Evolutionary conservation across 2,329 filamentous ascomycete genomes (phyloP).

Genomic region (Colletotrichum horii): DNA sequence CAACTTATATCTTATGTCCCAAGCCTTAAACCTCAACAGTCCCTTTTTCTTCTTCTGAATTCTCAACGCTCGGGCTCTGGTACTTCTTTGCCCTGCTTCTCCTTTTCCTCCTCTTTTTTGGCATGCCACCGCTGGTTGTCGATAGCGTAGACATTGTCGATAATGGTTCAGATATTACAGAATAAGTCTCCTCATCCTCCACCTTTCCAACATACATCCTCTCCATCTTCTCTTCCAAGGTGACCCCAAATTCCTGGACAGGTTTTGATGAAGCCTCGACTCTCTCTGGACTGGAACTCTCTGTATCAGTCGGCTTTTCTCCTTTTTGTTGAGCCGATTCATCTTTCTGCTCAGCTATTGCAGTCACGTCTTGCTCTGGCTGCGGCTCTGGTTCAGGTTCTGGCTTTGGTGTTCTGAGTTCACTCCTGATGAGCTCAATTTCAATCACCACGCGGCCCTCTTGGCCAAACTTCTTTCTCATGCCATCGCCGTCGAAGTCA

Average conservation of each 20-base stretch:
- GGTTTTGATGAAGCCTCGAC: neutral
- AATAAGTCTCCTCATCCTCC: neutral
- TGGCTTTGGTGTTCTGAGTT: constrained; percentile 37
- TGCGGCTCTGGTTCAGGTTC: neutral
- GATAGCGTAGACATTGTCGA: neutral
- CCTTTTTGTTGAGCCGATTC: neutral
- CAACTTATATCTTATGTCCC: neutral
- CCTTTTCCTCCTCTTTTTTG: neutral
- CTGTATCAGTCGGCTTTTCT: neutral
- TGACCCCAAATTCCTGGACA: neutral
- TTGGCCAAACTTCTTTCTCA: constrained; percentile 48
- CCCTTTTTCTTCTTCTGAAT: neutral
- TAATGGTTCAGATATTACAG: neutral
- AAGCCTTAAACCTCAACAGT: neutral
- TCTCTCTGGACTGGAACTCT: neutral
- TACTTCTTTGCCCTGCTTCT: neutral
- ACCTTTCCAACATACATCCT: neutral
- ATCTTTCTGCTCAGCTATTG: neutral
- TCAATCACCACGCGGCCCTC: constrained; percentile 56
- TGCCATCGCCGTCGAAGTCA: constrained; percentile 47
- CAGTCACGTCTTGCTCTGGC: neutral
- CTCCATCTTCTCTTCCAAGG: neutral
- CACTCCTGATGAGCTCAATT: constrained; percentile 57
- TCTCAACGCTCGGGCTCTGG: neutral
- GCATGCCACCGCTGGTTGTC: neutral